Evolutionary conservation across 805 yeast species (phyloP).

Genomic region (Ogataea kodamae): DNA sequence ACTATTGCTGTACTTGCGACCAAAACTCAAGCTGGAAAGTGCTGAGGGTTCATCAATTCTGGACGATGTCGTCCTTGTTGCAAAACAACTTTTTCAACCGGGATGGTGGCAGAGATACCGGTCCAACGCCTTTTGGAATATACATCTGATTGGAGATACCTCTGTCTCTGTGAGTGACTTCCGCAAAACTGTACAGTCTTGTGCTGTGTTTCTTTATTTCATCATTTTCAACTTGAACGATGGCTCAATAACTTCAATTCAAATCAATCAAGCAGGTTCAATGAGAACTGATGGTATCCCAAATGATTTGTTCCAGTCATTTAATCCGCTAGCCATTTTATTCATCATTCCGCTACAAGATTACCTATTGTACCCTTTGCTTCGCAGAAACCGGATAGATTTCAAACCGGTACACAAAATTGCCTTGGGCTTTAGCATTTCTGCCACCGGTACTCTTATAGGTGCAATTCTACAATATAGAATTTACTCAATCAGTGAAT

Average conservation of each 20-base stretch:
- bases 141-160: conserved; percentile 10
- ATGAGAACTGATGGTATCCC: conserved; percentile 53
- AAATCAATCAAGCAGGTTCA: conserved; percentile 49
- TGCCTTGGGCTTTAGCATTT: conserved; percentile 43
- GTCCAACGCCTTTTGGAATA: conserved; percentile 40
- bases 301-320: conserved; percentile 50
- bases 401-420: conserved; percentile 44
- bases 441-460: conserved; percentile 43
- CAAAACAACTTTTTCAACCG: conserved; percentile 37
- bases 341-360: conserved; percentile 49
- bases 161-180: conserved; percentile 38
- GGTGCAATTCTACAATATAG: conserved; percentile 46
- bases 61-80: conserved; percentile 37
- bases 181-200: conserved; percentile 40
- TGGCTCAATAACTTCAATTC: conserved; percentile 44
- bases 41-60: conserved; percentile 44
- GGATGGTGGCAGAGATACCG: conserved; percentile 39
- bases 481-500: conserved; percentile 43
- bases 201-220: conserved; percentile 44
- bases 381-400: conserved; percentile 38
- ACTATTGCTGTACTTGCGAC: conserved; percentile 37
- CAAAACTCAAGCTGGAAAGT: conserved; percentile 33
- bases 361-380: conserved; percentile 41
- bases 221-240: conserved; percentile 39
- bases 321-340: conserved; percentile 51